A percentile compares a stretch with the other conserved stretches of the same genome.
These are phyloP conservation scores for Oryza longistaminata DNA, from an alignment of 176 grass and related monocot genomes.

Conservation along the genomic window DNA sequence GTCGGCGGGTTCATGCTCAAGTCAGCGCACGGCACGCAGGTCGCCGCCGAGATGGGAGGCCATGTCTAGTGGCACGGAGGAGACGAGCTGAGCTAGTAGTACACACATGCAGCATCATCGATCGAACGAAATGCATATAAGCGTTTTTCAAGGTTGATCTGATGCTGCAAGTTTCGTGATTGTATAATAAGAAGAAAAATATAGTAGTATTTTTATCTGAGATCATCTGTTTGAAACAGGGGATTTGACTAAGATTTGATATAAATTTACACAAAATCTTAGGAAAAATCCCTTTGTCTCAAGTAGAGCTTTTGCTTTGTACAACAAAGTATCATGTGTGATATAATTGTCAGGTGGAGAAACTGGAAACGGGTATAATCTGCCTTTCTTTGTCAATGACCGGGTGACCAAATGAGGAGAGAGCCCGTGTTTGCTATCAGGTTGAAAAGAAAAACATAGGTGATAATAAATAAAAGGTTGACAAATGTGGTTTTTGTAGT, in stretches of 20 bases:
- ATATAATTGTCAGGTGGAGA: neutral
- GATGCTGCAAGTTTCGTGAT: neutral
- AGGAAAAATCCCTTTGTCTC: neutral
- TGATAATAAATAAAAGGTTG: neutral
- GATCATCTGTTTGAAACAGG: neutral
- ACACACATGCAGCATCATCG: neutral
- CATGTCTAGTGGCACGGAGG: constrained; percentile 20
- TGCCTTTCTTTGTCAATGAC: neutral
- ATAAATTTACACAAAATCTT: neutral
- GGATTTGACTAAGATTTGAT: neutral
- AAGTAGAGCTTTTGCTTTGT: neutral
- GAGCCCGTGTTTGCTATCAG: neutral
- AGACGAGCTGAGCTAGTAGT: neutral
- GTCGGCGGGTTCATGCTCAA: constrained; percentile 29
- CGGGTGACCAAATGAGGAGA: neutral
- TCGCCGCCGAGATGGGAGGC: constrained; percentile 31
- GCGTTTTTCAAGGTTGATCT: neutral
- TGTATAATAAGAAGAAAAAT: constrained; percentile 32
- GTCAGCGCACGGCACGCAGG: constrained; percentile 35
- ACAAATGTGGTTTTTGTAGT: neutral
- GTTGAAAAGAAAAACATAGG: neutral
- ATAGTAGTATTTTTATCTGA: neutral
- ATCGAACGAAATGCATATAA: neutral
- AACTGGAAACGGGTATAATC: neutral
- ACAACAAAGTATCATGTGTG: neutral